Base-by-base conservation (phyloP, 2,329 filamentous ascomycete species). In the Claviceps sp. region DNA sequence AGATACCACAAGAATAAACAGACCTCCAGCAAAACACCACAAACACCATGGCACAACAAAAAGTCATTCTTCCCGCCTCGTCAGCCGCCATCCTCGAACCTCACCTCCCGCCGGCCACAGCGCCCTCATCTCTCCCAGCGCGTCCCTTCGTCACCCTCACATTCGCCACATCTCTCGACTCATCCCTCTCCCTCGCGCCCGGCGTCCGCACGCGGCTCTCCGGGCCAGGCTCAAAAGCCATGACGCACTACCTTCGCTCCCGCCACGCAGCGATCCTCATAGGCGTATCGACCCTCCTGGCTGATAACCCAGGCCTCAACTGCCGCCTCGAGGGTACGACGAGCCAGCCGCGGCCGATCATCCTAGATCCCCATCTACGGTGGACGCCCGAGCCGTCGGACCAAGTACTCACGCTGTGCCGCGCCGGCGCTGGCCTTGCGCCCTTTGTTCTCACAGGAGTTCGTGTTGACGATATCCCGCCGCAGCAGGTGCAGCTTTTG, bases 171-270 rank as follows among this genome's bases (percentile, higher is more conserved):
- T 96, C 90, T 4, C 83, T 98, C 58, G 91, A 97, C 70, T 84
- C 85, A 42, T 79, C 82, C 51, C 76, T 94, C 49, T 80, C 89
- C 1, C 75, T 91, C 30, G 76, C 83, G 0, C 88, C 88, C 0
- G 89, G 89, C 14, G 74, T 81, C n/a, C 86, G 85, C 58, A 97
- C 91, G 2, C 74, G 78, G 0, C 78, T 97, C 14, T 97, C 91
- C 1, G 90, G 90, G 3, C 79, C 85, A 0, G 75, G 83, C 56
- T 88, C 88, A 40, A 95, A 95, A 67, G 79, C 86, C 50, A 94
- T 97, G 88, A 96, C 91, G 0, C 91, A 97, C 67, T 88, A 86
- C 64, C 78, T 97, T 30, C 86, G 91, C 60, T 83, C 84, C 13
- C 78, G 77, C 16, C 89, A 97, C 68, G 81, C 86, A 56, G 88